phyloP scores from a whole-genome alignment of 2,329 filamentous ascomycete species.

The Macroventuria anomochaeta region DNA sequence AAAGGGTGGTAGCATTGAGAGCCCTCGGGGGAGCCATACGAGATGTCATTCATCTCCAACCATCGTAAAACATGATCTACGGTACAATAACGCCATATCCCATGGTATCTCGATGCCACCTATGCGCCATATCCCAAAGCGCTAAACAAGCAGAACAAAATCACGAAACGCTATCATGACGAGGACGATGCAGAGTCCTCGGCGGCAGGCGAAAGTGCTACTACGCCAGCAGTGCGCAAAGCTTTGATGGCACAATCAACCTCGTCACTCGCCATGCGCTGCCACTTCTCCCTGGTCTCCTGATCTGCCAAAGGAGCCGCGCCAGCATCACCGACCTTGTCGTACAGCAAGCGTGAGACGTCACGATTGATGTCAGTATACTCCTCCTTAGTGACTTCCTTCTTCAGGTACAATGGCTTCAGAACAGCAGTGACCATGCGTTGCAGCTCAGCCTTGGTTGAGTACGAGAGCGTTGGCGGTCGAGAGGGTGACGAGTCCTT shows the following conservation, averaged over 20 bases:
- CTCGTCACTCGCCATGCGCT: slow-evolving; percentile 77
- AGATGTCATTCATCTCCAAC: neutral
- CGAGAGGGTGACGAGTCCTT: slow-evolving; percentile 73
- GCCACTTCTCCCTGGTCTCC: slow-evolving; percentile 71
- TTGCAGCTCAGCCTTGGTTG: slow-evolving; percentile 87
- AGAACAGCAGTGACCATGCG: slow-evolving; percentile 84
- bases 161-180: slow-evolving; percentile 19
- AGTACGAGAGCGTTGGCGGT: slow-evolving; percentile 69
- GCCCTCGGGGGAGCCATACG: too few species aligned
- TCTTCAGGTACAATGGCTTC: slow-evolving; percentile 80
- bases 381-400: slow-evolving; percentile 82
- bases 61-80: slow-evolving; percentile 9
- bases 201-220: slow-evolving; percentile 29
- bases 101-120: slow-evolving; percentile 14
- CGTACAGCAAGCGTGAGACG: slow-evolving; percentile 88
- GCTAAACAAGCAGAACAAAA: neutral
- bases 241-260: slow-evolving; percentile 73
- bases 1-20: too few species aligned
- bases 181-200: slow-evolving; percentile 41
- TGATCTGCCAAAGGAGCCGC: slow-evolving; percentile 64
- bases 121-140: slow-evolving; percentile 8
- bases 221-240: slow-evolving; percentile 26
- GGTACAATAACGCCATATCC: slow-evolving; percentile 6
- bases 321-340: slow-evolving; percentile 59
- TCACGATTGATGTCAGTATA: slow-evolving; percentile 92